Conservation (phyloP, 192 early-diverging fungal genomes). For the Mycoemilia scoparia region DNA sequence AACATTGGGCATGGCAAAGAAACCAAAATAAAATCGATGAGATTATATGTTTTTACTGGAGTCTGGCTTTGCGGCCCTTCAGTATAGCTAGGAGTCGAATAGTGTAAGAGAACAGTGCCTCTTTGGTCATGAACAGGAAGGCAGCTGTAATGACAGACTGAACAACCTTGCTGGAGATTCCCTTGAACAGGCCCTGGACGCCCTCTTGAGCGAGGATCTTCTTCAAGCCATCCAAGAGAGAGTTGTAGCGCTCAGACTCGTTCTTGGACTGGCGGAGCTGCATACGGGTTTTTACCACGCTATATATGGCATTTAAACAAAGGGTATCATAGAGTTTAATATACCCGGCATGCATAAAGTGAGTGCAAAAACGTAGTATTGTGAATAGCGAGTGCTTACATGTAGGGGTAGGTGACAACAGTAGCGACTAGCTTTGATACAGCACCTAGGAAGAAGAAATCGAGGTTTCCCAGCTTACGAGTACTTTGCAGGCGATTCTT, state of each 20-base stretch:
- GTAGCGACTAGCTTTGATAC: conserved; percentile 90
- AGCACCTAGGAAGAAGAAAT: conserved; percentile 94
- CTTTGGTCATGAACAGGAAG: conserved; percentile 91
- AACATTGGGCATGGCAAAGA: too few species aligned
- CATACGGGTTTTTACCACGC: conserved; percentile 96
- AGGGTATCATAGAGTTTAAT: background rate
- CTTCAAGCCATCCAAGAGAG: conserved; percentile 68
- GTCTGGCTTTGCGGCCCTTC: conserved; percentile 21
- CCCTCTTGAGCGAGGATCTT: conserved; percentile 89
- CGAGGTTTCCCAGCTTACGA: conserved; percentile 53
- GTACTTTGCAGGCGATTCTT: conserved; percentile 43
- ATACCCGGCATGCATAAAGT: conserved; percentile 1
- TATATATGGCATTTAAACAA: too few species aligned
- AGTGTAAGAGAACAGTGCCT: conserved; percentile 52
- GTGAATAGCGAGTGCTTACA: too few species aligned
- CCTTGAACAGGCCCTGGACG: conserved; percentile 68
- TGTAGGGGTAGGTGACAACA: conserved; percentile 93
- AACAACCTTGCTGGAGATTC: conserved; percentile 87
- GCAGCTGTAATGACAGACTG: conserved; percentile 91
- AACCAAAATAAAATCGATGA: too few species aligned
- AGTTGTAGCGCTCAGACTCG: conserved; percentile 53
- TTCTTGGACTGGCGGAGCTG: conserved; percentile 78
- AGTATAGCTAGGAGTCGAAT: conserved; percentile 29
- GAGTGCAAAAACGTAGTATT: conserved; percentile 20
- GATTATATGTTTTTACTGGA: too few species aligned